Evolutionary conservation across 192 early-diverging fungal species (phyloP), one percentile per base, ranked within the genome.

Genomic region (Chytriomyces hyalinus): DNA sequence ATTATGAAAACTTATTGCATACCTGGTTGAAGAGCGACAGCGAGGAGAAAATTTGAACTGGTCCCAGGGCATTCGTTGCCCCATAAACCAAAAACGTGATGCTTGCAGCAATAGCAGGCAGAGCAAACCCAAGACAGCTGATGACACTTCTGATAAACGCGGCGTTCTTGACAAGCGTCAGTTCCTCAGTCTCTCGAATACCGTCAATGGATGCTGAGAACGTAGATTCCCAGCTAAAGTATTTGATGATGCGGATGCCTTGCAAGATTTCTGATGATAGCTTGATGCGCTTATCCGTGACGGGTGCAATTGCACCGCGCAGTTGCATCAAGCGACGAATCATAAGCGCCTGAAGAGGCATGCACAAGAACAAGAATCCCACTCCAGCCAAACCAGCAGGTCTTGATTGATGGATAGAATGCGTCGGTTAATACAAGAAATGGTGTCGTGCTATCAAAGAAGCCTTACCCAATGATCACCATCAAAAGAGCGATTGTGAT

Each of bases 231-330:
- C 91, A 93, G 0, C 87, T 86, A 73, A 92, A 92, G 70, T 90
- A 91, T 76, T 93, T 94, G 84, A 94, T 90, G 62, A 93, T 88
- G 36, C 91, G 89, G 80, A 94, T 94, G 17, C 92, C 91, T 45
- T 83, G 77, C 43, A 94, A 73, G 43, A 91, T 83, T 65, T 94
- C 92, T 50, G 91, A 86, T 0, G 87, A 92, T 0, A 90, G 75
- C 49, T 92, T 92, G 70, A 94, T 91, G 59, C 93, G 90, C 22
- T 80, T 80, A 77, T 94, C 93, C 8, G 93, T 93, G 9, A 93
- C 80, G 0, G 84, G 84, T 0, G 85, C 84, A 45, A 86, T 75
- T 50, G 24, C 36, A 22, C 80, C 79, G 24, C 88, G 78, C 61
- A 88, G 74, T 11, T 3, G 57, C 28, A 67, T 65, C 61, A 90